phyloP scores from a whole-genome alignment of 2,329 filamentous ascomycete genomes.

The Alternaria sp. region DNA sequence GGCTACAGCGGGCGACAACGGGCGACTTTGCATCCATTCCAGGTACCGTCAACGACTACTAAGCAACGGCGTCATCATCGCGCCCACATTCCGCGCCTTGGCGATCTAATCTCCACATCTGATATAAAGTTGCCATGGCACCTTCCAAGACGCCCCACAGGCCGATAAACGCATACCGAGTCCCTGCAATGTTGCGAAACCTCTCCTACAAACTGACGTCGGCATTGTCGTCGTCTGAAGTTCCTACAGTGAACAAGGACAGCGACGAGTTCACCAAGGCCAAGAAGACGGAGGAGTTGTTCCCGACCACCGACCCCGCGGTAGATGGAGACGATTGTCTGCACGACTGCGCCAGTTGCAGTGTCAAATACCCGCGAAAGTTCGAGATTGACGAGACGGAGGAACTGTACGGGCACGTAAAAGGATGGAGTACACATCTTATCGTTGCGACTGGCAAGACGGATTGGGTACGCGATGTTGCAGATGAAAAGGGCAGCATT shows the following conservation, averaged over 20 bases:
- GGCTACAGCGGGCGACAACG: not conserved
- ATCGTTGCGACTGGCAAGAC: slow-evolving; percentile 94
- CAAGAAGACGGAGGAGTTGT: slow-evolving; percentile 65
- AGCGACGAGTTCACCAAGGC: slow-evolving; percentile 58
- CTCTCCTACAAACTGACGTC: slow-evolving; percentile 50
- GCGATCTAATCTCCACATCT: slow-evolving; percentile 50
- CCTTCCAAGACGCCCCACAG: slow-evolving; percentile 29
- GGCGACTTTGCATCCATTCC: slow-evolving; percentile 5
- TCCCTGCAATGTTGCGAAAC: slow-evolving; percentile 48
- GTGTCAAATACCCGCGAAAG: slow-evolving; percentile 77
- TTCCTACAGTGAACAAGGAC: slow-evolving; percentile 38
- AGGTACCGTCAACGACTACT: slow-evolving; percentile 2
- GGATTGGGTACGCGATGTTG: slow-evolving; percentile 90
- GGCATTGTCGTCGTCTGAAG: slow-evolving; percentile 39
- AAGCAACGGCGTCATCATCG: slow-evolving; percentile 21
- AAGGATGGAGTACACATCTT: slow-evolving; percentile 87
- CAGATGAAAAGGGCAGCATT: slow-evolving; percentile 75
- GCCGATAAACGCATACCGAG: slow-evolving; percentile 45
- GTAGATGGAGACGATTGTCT: slow-evolving; percentile 89
- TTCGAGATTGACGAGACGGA: slow-evolving; percentile 78
- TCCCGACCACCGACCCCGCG: slow-evolving; percentile 75
- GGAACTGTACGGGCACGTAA: slow-evolving; percentile 82
- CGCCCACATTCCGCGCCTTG: slow-evolving; percentile 44
- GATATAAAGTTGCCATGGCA: slow-evolving; percentile 39
- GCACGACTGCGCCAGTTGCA: slow-evolving; percentile 85